These are phyloP conservation scores for Citrus hindsii DNA, from an alignment of 345 rosid species.

Conservation along the genomic window DNA sequence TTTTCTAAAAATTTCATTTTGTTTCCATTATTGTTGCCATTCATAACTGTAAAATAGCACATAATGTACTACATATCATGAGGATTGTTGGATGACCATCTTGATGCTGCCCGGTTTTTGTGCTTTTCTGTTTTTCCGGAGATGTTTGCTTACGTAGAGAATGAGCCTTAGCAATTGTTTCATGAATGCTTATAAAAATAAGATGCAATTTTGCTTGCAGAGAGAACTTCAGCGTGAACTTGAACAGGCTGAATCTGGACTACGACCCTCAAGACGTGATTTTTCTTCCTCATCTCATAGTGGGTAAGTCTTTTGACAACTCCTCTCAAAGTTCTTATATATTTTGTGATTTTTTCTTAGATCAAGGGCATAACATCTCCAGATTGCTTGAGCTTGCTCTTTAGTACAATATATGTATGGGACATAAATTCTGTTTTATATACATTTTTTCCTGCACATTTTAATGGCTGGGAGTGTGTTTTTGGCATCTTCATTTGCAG, in stretches of 20 bases:
- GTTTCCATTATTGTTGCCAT: not conserved
- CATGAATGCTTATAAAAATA: not conserved
- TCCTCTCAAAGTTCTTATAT: not conserved
- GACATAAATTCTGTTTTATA: not conserved
- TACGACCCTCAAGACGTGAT: constrained; percentile 66
- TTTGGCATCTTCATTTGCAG: constrained; percentile 26
- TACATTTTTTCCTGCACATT: not conserved
- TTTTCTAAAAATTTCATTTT: not conserved
- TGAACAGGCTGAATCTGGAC: constrained; percentile 80
- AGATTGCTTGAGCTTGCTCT: not conserved
- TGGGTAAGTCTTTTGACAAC: constrained; percentile 33
- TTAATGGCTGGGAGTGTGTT: not conserved
- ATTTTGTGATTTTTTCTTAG: not conserved
- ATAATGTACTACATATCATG: not conserved
- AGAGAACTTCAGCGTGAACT: constrained; percentile 86
- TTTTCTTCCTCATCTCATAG: constrained; percentile 50
- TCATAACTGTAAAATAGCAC: not conserved
- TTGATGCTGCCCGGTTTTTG: not conserved
- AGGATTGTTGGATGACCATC: not conserved
- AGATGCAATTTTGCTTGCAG: constrained; percentile 28
- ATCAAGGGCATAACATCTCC: not conserved
- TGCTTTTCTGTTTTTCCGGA: not conserved
- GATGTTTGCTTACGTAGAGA: not conserved
- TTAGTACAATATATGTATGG: not conserved
- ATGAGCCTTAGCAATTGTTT: not conserved